Conservation (phyloP, 2,329 filamentous ascomycete genomes). For the Cladosporium austrohemisphaericum region DNA sequence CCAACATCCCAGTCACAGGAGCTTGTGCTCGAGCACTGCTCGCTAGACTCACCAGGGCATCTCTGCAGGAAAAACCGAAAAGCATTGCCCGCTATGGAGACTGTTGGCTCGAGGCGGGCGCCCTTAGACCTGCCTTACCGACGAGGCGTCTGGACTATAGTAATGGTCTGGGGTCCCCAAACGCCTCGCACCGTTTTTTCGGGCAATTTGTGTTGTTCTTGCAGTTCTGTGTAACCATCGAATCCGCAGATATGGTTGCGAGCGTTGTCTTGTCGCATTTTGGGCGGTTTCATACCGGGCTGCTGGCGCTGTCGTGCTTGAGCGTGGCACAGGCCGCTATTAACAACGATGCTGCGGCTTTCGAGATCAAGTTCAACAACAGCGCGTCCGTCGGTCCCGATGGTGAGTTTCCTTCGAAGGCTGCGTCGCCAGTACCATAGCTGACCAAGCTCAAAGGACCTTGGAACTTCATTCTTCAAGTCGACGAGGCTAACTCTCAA, state of each 20-base stretch:
- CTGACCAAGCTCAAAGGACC: conserved; percentile 13
- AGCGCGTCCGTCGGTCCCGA: conserved; percentile 17
- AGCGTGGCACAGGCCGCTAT: not conserved
- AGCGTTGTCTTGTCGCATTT: not conserved
- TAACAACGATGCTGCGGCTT: conserved; percentile 10
- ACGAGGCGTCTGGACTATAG: too few species aligned
- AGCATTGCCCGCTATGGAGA: not conserved
- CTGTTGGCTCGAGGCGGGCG: too few species aligned
- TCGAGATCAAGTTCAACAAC: conserved; percentile 12
- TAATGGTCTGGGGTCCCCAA: conserved; percentile 6
- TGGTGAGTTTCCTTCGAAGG: conserved; percentile 12
- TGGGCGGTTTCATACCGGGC: not conserved
- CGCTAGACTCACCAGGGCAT: not conserved
- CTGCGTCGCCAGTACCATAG: conserved; percentile 2
- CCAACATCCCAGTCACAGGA: not conserved
- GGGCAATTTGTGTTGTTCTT: not conserved
- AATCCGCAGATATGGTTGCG: not conserved
- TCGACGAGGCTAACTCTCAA: conserved; percentile 14
- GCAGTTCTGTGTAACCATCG: not conserved
- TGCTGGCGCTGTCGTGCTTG: not conserved
- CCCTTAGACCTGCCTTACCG: too few species aligned
- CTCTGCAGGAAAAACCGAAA: not conserved
- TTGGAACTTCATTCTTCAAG: conserved; percentile 14
- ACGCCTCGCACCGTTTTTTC: not conserved
- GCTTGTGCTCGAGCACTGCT: not conserved